Percentiles rank a stretch among this genome's conserved stretches.
phyloP scores from a whole-genome alignment of 192 early-diverging fungal genomes.

The Podila minutissima region DNA sequence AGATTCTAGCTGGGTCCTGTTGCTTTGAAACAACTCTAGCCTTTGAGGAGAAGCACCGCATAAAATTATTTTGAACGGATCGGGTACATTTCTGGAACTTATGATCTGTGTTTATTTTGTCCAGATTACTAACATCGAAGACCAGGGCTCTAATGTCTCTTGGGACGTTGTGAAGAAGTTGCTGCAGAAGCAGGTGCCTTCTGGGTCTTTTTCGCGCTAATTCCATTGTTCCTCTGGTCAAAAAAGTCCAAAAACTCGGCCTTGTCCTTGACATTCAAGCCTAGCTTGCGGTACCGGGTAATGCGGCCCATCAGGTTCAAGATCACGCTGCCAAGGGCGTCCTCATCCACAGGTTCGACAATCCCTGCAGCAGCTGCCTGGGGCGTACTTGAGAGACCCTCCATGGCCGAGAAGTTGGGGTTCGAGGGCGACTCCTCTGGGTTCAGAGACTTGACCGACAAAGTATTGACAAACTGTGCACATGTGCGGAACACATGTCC shows the following conservation, averaged over 20 bases:
- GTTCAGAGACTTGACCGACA: conserved; percentile 59
- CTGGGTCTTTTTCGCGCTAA: conserved; percentile 15
- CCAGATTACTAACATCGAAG: too few species aligned
- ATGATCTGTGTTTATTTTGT: too few species aligned
- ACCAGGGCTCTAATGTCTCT: conserved; percentile 13
- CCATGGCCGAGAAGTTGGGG: conserved; percentile 30
- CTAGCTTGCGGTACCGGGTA: conserved; percentile 73
- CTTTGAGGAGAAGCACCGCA: background rate
- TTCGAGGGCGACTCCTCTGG: conserved; percentile 61
- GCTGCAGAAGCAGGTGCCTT: conserved; percentile 1
- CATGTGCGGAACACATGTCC: conserved; percentile 36
- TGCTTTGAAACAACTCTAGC: background rate
- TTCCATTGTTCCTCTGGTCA: conserved; percentile 46
- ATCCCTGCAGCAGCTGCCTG: conserved; percentile 24
- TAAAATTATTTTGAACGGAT: background rate
- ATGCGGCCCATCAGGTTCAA: conserved; percentile 65
- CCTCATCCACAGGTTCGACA: conserved; percentile 52
- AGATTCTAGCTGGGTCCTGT: conserved; percentile 22
- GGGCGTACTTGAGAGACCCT: conserved; percentile 27
- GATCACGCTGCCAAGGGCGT: conserved; percentile 67
- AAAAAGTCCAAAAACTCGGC: conserved; percentile 80
- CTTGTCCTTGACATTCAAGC: conserved; percentile 74
- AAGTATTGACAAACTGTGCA: conserved; percentile 57
- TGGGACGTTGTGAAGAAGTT: conserved; percentile 10
- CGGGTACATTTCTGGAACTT: too few species aligned